Evolutionary conservation across 768 basidiomycete species (phyloP), one percentile per base, ranked within the genome.

Genomic region (Lentinus brumalis): DNA sequence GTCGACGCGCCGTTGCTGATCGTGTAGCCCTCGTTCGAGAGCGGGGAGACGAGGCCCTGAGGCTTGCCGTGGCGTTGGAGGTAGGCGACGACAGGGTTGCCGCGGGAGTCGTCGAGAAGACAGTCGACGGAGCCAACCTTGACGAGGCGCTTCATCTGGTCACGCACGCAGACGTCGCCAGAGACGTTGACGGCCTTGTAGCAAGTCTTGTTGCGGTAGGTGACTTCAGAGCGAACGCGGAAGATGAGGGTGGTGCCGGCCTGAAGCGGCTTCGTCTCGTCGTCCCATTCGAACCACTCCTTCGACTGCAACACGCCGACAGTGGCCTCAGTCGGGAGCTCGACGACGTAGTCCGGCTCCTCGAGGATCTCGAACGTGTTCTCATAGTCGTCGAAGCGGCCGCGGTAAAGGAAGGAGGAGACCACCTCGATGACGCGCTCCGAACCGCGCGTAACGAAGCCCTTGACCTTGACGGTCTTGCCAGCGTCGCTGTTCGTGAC

Each of bases 281-380:
- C 89, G 53, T 91, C 88, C 96, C 96, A 98, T 52, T 89, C 87
- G 76, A 98, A 95, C 97, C 97, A 99, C 71, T 96, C 92, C 79
- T 99, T 99, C 49, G 92, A 93, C 71, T 91, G 86, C 6, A 99
- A 79, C 16, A 98, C 93, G 44, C 94, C 96, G 64, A 98, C 88
- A 35, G 83, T 84, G 3, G 94, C 91, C 64, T 94, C 89, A 5
- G 82, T 87, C 38, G 81, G 78, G 60, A 97, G 70, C 39, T 87
- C 80, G 16, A 99, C 88, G 31, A 86, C 72, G 74, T 96, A 97
- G 66, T 96, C 93, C 0, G 91, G 87, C 72, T 97, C 95, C 62
- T 94, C 89, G 46, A 89, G 82, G 12, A 88, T 89, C 75, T 98
- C 94, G 75, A 99, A 99, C 0, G 97, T 98, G 78, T 98, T 95